Percentiles rank a stretch among this genome's conserved stretches.
These are phyloP conservation scores for Fomitiporia mediterranea DNA, from an alignment of 1,284 basidiomycete species.

Conservation along the genomic window DNA sequence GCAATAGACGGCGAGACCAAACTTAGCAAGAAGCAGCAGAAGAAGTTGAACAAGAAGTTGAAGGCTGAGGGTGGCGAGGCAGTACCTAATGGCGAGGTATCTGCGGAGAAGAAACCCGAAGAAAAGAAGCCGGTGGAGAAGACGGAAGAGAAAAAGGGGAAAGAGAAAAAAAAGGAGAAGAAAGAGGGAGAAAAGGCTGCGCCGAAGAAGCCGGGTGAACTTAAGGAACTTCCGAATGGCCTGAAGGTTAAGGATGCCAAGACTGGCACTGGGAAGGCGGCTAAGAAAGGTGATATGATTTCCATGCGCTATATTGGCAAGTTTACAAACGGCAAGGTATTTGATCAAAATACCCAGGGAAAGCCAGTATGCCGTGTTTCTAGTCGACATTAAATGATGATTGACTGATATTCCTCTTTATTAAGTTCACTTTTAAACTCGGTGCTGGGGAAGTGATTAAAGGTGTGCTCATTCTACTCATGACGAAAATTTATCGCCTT, in stretches of 20 bases:
- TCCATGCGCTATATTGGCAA: constrained; percentile 91
- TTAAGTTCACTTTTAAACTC: constrained; percentile 78
- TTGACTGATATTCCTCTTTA: constrained; percentile 11
- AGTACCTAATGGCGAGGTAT: constrained; percentile 40
- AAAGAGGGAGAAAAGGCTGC: constrained; percentile 40
- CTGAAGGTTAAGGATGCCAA: constrained; percentile 54
- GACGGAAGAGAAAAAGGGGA: constrained; percentile 33
- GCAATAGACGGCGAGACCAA: constrained; percentile 37
- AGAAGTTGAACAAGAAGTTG: constrained; percentile 72
- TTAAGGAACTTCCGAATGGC: constrained; percentile 35
- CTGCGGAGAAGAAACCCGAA: constrained; percentile 20
- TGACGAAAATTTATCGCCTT: background rate
- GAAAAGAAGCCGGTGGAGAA: constrained; percentile 37
- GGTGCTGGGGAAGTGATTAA: constrained; percentile 91
- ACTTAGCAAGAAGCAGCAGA: constrained; percentile 52
- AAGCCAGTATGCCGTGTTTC: constrained; percentile 57
- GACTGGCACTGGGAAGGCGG: constrained; percentile 42
- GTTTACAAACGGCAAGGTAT: constrained; percentile 78
- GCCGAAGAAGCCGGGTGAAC: constrained; percentile 29
- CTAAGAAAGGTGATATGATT: constrained; percentile 80
- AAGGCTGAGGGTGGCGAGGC: constrained; percentile 61
- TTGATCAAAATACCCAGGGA: constrained; percentile 88
- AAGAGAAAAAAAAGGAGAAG: constrained; percentile 39
- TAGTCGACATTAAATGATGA: constrained; percentile 2
- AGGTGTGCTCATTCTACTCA: constrained; percentile 40